A percentile compares a stretch with the other conserved stretches of the same genome.
Conservation (phyloP, 2,329 filamentous ascomycete genomes). For the Saccharata proteae region DNA sequence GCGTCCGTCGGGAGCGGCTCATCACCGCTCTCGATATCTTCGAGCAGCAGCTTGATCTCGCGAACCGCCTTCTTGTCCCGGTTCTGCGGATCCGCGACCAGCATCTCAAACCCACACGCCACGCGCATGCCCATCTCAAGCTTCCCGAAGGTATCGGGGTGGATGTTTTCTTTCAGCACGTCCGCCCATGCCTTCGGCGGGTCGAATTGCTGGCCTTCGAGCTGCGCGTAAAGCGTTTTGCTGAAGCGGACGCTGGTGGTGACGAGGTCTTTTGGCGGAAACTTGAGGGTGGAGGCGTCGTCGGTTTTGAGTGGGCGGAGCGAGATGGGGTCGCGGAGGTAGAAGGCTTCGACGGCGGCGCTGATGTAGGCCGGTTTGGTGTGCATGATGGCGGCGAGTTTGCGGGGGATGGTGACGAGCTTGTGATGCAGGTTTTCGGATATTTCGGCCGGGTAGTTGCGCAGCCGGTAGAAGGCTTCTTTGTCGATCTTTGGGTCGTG, state of each 20-base stretch:
- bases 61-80: constrained; percentile 57
- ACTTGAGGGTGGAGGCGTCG: constrained; percentile 43
- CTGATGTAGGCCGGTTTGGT: constrained; percentile 63
- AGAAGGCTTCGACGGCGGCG: constrained; percentile 81
- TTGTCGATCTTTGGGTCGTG: constrained; percentile 61
- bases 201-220: constrained; percentile 72
- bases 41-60: constrained; percentile 64
- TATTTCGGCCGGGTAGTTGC: constrained; percentile 40
- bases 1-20: constrained; percentile 56
- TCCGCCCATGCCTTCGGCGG: constrained; percentile 46
- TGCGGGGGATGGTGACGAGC: constrained; percentile 63
- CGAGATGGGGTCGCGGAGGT: constrained; percentile 70
- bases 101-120: constrained; percentile 81
- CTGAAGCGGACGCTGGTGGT: constrained; percentile 72
- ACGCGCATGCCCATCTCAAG: constrained; percentile 78
- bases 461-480: constrained; percentile 9
- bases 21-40: constrained; percentile 63
- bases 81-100: constrained; percentile 55
- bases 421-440: constrained; percentile 63
- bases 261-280: constrained; percentile 69
- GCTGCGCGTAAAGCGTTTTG: constrained; percentile 78
- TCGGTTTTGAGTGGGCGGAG: constrained; percentile 53
- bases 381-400: constrained; percentile 68
- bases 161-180: constrained; percentile 19
- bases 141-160: constrained; percentile 22